Evolutionary conservation across 352 stramenopile species (phyloP).

Genomic region (Phytophthora foliorum): DNA sequence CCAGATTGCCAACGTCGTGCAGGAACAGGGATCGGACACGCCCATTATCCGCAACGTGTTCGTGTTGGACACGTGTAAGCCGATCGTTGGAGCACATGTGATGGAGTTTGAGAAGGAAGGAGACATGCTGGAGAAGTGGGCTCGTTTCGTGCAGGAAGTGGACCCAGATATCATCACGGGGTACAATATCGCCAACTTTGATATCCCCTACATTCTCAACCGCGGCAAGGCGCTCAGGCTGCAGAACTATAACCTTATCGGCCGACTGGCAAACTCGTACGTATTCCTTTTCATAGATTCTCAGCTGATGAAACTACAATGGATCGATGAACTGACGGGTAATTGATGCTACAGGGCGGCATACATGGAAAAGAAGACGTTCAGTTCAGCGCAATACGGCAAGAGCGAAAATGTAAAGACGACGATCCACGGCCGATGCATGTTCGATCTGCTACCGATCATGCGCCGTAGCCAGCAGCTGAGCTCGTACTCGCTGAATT

Average conservation of each 20-base stretch:
- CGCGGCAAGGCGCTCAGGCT: slow-evolving; percentile 95
- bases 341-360: slow-evolving; percentile 45
- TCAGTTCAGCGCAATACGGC: slow-evolving; percentile 97
- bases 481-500: slow-evolving; percentile 99
- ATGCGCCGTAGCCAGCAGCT: slow-evolving; percentile 99
- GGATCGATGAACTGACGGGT: slow-evolving; percentile 9
- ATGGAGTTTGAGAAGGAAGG: slow-evolving; percentile 97
- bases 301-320: neutral
- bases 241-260: slow-evolving; percentile 79
- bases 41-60: slow-evolving; percentile 97
- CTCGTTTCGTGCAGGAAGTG: slow-evolving; percentile 94
- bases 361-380: slow-evolving; percentile 98
- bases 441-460: slow-evolving; percentile 99
- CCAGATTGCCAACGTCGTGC: slow-evolving; percentile 99
- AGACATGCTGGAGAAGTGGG: slow-evolving; percentile 98
- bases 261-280: slow-evolving; percentile 90
- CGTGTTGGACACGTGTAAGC: slow-evolving; percentile 97
- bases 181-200: slow-evolving; percentile 99
- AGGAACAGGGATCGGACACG: slow-evolving; percentile 80
- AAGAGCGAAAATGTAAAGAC: slow-evolving; percentile 99
- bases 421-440: slow-evolving; percentile 97
- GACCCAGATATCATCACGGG: slow-evolving; percentile 99
- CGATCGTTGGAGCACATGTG: slow-evolving; percentile 98
- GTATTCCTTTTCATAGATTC: slow-evolving; percentile 23
- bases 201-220: slow-evolving; percentile 99